phyloP scores from a whole-genome alignment of 768 basidiomycete genomes.

The Mycena capillaripes region DNA sequence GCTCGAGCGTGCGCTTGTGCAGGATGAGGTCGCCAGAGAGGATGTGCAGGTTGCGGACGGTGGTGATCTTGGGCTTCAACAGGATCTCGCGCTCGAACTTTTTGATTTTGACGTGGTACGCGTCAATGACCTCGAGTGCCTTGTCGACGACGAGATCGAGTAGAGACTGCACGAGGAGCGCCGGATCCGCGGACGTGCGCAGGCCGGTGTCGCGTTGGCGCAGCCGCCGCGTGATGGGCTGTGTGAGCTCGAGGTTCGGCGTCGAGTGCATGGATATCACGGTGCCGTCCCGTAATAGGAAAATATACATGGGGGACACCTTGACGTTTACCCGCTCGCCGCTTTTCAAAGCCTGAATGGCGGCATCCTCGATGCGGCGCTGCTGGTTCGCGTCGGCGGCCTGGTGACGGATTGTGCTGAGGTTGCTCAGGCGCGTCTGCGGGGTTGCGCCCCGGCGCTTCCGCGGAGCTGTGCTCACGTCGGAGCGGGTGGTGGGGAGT shows the following conservation, averaged over 20 bases:
- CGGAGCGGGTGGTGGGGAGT: slow-evolving; percentile 33
- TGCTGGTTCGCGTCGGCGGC: slow-evolving; percentile 17
- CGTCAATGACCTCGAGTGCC: slow-evolving; percentile 77
- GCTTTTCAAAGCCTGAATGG: slow-evolving; percentile 44
- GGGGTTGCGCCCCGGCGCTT: background rate
- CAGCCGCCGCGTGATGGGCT: slow-evolving; percentile 72
- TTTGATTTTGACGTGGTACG: slow-evolving; percentile 74
- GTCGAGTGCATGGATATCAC: slow-evolving; percentile 72
- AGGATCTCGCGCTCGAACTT: slow-evolving; percentile 74
- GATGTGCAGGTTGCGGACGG: slow-evolving; percentile 77
- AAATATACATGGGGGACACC: slow-evolving; percentile 71
- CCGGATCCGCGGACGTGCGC: slow-evolving; percentile 75
- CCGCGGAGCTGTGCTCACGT: background rate
- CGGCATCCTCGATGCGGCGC: slow-evolving; percentile 35
- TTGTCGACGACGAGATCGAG: slow-evolving; percentile 80
- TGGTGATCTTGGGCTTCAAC: slow-evolving; percentile 70
- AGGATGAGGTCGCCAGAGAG: slow-evolving; percentile 81
- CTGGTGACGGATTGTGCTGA: slow-evolving; percentile 5
- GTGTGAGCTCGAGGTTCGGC: slow-evolving; percentile 61
- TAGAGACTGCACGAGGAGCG: slow-evolving; percentile 77
- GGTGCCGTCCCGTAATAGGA: slow-evolving; percentile 77
- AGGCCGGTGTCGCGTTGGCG: slow-evolving; percentile 72
- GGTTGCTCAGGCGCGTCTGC: slow-evolving; percentile 21
- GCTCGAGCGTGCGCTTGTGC: slow-evolving; percentile 82
- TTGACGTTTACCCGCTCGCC: slow-evolving; percentile 75